Percentiles rank a stretch among this genome's conserved stretches.
Conservation (phyloP, 2,329 filamentous ascomycete species). For the Huntiella abstrusa region DNA sequence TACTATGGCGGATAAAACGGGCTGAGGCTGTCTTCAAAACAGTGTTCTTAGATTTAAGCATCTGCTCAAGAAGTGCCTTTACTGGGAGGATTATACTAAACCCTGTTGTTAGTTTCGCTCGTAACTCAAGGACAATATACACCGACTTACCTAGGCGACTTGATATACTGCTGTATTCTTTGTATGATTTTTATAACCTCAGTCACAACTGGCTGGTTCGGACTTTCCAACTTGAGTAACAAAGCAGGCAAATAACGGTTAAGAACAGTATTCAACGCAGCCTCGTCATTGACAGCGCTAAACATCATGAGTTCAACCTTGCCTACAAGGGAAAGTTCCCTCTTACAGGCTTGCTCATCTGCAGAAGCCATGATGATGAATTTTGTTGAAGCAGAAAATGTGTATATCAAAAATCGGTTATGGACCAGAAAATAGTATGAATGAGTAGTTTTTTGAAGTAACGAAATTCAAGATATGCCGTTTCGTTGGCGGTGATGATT, state of each 20-base stretch:
- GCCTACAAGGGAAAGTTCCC: conserved; percentile 65
- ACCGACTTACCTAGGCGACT: conserved; percentile 27
- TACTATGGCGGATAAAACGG: conserved; percentile 71
- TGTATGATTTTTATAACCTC: conserved; percentile 40
- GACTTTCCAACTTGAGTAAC: conserved; percentile 70
- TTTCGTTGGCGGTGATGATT: too few species aligned
- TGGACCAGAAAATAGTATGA: too few species aligned
- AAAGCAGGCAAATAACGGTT: conserved; percentile 64
- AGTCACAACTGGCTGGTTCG: conserved; percentile 59
- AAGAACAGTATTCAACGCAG: conserved; percentile 61
- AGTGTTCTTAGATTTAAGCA: conserved; percentile 54
- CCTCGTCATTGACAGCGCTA: conserved; percentile 62
- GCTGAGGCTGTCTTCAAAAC: conserved; percentile 79
- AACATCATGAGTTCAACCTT: conserved; percentile 71
- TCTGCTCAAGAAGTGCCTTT: conserved; percentile 67
- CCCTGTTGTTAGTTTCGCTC: background rate
- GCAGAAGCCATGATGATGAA: conserved; percentile 18
- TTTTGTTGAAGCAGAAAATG: background rate
- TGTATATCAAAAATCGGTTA: background rate
- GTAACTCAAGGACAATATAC: background rate
- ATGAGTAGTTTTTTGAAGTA: too few species aligned
- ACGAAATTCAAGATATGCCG: too few species aligned
- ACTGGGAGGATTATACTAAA: conserved; percentile 60
- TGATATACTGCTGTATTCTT: conserved; percentile 35
- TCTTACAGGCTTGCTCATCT: conserved; percentile 17